Conservation (phyloP, 495 filamentous ascomycete species). For the Hamigera avellanea region DNA sequence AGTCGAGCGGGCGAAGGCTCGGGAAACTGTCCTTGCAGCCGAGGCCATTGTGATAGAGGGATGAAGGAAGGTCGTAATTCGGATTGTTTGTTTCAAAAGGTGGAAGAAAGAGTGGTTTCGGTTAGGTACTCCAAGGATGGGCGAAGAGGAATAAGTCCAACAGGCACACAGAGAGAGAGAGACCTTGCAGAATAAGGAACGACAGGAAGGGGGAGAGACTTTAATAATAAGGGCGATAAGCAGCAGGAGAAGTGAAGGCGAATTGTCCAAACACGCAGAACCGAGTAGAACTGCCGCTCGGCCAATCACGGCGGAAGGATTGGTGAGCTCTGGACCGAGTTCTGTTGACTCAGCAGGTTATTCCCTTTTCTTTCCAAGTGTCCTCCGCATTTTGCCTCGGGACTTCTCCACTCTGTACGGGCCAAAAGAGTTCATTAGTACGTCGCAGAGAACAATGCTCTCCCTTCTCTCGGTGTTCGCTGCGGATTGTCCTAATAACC, state of each 20-base stretch:
- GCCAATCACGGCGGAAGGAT: constrained; percentile 10
- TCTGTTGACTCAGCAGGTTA: constrained; percentile 13
- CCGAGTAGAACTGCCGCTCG: constrained; percentile 3
- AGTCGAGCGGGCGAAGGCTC: constrained; percentile 38
- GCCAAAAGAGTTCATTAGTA: background rate
- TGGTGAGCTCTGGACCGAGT: constrained; percentile 9
- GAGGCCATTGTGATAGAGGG: constrained; percentile 39
- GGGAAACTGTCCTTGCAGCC: constrained; percentile 38
- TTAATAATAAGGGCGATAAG: constrained; percentile 4
- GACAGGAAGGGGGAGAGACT: constrained; percentile 4
- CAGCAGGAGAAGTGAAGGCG: constrained; percentile 10
- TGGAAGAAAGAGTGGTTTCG: constrained; percentile 3
- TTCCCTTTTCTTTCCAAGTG: too few relatives aligned
- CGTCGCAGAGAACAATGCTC: too few relatives aligned
- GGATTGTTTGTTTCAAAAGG: constrained; percentile 7
- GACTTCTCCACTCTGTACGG: background rate
- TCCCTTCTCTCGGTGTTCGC: too few relatives aligned
- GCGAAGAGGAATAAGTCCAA: background rate
- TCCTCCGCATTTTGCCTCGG: background rate
- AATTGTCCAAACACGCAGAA: constrained; percentile 5
- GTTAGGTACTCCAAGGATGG: too few relatives aligned
- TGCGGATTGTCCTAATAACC: too few relatives aligned
- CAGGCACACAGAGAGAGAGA: background rate
- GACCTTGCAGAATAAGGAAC: constrained; percentile 1
- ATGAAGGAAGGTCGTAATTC: constrained; percentile 6